Base-by-base conservation (phyloP, 495 filamentous ascomycete genomes). In the Entonaema liquescens region DNA sequence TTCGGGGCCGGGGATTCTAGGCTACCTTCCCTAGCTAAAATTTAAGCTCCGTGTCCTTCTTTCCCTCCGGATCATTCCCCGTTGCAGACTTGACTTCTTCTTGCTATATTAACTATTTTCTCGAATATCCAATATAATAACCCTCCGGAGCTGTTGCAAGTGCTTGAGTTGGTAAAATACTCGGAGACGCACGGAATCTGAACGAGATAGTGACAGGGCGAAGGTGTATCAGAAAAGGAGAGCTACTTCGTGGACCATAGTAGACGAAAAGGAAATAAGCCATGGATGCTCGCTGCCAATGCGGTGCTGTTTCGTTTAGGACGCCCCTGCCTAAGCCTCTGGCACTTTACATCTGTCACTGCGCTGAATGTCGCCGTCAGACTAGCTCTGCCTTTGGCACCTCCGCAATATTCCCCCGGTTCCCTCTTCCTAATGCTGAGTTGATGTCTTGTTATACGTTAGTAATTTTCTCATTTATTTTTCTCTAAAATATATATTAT, bases 261-360 rank as follows among this genome's bases (percentile, higher is more conserved):
- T 38, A 25, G 13, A 53, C 12, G 21, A 62, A 38, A 59, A 29
- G 38, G 7, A 35, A 60, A 67, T 61, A 54, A 35, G 70, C 29
- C 44, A 85, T 86, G 87, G 81, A 89, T 63, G 89, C 80, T 12
- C 82, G 81, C 33, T 91, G 89, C 67, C 86, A 90, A 79, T 92
- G 90, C 77, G 85, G 87, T n/a, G 75, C 83, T 15, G 82, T 91
- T 25, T 60, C 68, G 60, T 91, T 92, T 79, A 86, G 82, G 67
- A 89, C 89, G 33, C 87, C 90, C 52, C 75, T 83, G 2, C 70
- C 76, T 17, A 79, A 83, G 59, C 88, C 88, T 1, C 81, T 89
- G 25, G 83, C 83, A 0, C 74, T 91, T 15, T 91, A 90, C 72
- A 87, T 90, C 74, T 92, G 90, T 79, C 90, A 92, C 79, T 92